Evolutionary conservation across 768 basidiomycete genomes (phyloP).

Genomic region (Rubroboletus pulcherrimus): DNA sequence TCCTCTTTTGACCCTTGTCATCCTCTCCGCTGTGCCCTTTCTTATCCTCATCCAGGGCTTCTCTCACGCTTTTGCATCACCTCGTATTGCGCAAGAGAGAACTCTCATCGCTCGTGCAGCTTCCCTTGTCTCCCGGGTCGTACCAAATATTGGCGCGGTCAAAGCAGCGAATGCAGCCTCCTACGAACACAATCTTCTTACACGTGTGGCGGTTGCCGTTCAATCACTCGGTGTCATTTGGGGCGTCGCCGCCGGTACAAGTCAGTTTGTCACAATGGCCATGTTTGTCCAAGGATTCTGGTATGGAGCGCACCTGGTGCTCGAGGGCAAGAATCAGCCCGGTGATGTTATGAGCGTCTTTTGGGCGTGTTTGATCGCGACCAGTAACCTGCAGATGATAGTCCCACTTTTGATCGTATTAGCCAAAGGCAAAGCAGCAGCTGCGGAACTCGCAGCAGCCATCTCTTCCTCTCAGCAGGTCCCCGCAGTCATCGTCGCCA

Average conservation of each 20-base stretch:
- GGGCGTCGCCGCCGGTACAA: constrained; percentile 64
- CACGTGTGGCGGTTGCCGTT: constrained; percentile 45
- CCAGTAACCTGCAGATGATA: constrained; percentile 81
- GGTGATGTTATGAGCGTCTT: constrained; percentile 95
- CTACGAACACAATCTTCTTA: constrained; percentile 49
- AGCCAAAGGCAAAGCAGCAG: constrained; percentile 54
- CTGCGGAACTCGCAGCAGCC: constrained; percentile 26
- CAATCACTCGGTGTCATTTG: constrained; percentile 63
- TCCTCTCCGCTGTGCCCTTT: constrained; percentile 83
- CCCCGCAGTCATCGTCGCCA: constrained; percentile 22
- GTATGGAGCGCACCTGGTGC: constrained; percentile 89
- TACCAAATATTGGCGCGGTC: constrained; percentile 79
- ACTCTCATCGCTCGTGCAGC: constrained; percentile 67
- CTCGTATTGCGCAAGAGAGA: constrained; percentile 67
- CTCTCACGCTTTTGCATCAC: constrained; percentile 66
- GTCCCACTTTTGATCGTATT: constrained; percentile 78
- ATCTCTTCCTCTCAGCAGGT: constrained; percentile 35
- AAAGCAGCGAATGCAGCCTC: constrained; percentile 85
- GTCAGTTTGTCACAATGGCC: constrained; percentile 79
- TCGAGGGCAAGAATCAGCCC: constrained; percentile 59
- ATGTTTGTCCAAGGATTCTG: constrained; percentile 98
- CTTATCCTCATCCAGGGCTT: constrained; percentile 72
- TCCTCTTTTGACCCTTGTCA: constrained; percentile 83
- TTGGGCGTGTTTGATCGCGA: constrained; percentile 93
- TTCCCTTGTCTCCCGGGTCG: constrained; percentile 73